Base-by-base conservation (phyloP, 1,284 basidiomycete species). In the Neonothopanus nambi region DNA sequence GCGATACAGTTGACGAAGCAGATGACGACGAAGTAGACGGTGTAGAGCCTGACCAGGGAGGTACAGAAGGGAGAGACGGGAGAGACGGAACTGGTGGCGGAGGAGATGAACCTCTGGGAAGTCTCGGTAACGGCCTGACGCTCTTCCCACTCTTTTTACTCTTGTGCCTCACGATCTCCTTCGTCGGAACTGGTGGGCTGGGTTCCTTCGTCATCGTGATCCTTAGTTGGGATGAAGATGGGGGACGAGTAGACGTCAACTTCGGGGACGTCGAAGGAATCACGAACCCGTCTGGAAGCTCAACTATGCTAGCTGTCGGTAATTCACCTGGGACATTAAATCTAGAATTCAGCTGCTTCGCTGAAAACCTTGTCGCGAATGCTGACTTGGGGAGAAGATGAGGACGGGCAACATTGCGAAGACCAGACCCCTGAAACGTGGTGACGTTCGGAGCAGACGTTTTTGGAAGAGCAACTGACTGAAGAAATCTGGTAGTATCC, bases 61-160 rank as follows among this genome's bases (percentile, higher is more conserved):
- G 40, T 11, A 20, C 3, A 21, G 21, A 35, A 43, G 37, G 51
- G 9, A 20, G 38, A 45, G 35, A 13, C 18, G 42, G 42, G 18
- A 54, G 21, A 12, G 47, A 21, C 37, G 52, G 52, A 3, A 54
- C 47, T 21, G 46, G 47, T 30, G 53, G 37, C 7, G 53, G 53
- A 1, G 53, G 42, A 13, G 54, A 48, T 15, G 39, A 46, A 28
- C n/a, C 18, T 9, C 54, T 49, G 37, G 54, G 54, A 21, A 56
- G 30, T 42, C 46, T 51, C 23, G 54, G 54, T 24, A 56, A 36
- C 12, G 54, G 54, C 23, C 54, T 43, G 4, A 52, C 46, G n/a
- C 9, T 28, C 42, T 41, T 42, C 21, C 45, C 40, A 21, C 26
- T 39, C 23, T 46, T 49, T 9, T 20, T 26, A 3, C 26, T 21